Percentiles rank a stretch among this genome's conserved stretches.
phyloP scores from a whole-genome alignment of 495 filamentous ascomycete species.

The Amorphotheca resinae region DNA sequence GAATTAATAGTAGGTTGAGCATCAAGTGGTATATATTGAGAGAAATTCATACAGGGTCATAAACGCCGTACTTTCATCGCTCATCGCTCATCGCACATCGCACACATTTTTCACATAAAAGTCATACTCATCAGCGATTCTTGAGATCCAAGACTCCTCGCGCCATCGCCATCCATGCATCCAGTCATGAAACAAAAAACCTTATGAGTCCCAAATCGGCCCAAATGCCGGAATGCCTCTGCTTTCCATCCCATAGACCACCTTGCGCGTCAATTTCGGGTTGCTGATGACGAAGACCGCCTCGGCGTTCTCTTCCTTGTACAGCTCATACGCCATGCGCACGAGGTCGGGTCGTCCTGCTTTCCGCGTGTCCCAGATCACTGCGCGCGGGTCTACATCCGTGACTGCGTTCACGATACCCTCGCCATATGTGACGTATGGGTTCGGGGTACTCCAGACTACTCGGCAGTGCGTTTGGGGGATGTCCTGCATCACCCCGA shows the following conservation, averaged over 20 bases:
- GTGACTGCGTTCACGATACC: conserved; percentile 28
- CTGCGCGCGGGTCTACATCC: conserved; percentile 26
- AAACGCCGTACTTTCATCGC: too few relatives aligned
- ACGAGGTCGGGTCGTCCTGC: conserved; percentile 30
- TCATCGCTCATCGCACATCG: too few relatives aligned
- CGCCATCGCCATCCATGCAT: too few relatives aligned
- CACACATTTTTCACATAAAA: too few relatives aligned
- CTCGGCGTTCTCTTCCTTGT: conserved; percentile 47
- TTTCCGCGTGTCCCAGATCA: conserved; percentile 32
- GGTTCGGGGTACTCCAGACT: conserved; percentile 35
- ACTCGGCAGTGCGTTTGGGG: conserved; percentile 15
- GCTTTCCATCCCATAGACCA: conserved; percentile 57
- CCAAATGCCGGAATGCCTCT: conserved; percentile 60
- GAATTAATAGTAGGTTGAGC: too few relatives aligned
- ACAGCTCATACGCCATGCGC: conserved; percentile 41
- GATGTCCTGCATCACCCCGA: conserved; percentile 9
- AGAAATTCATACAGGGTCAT: too few relatives aligned
- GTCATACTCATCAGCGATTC: too few relatives aligned
- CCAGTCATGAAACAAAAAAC: too few relatives aligned
- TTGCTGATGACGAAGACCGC: conserved; percentile 65
- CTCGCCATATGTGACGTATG: conserved; percentile 31
- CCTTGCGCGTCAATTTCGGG: conserved; percentile 45
- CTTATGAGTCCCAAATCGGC: conserved; percentile 63
- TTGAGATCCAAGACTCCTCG: too few relatives aligned
- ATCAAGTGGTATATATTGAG: too few relatives aligned